These are phyloP conservation scores for Hypoxylon sp. DNA, from an alignment of 2,329 filamentous ascomycete species.

Conservation along the genomic window DNA sequence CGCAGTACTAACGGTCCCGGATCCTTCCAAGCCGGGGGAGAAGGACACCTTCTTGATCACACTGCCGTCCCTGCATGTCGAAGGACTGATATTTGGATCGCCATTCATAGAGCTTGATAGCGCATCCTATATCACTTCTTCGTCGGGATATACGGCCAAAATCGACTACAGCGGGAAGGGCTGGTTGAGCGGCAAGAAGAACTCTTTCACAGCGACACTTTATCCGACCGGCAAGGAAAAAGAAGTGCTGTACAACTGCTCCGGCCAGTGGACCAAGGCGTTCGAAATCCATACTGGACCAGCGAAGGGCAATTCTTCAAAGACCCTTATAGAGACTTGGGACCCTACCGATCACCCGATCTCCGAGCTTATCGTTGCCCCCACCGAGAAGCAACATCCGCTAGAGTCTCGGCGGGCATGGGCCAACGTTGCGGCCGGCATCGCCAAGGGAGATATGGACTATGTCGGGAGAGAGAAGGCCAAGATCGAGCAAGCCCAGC, in stretches of 20 bases:
- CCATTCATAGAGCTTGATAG: conserved; percentile 63
- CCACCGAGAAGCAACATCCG: conserved; percentile 78
- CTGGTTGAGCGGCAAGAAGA: conserved; percentile 59
- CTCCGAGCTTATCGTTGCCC: conserved; percentile 54
- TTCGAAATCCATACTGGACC: conserved; percentile 52
- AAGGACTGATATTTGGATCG: conserved; percentile 61
- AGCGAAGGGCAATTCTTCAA: conserved; percentile 49
- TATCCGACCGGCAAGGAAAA: conserved; percentile 56
- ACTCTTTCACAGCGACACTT: conserved; percentile 60
- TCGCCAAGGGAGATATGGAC: conserved; percentile 81
- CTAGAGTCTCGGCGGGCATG: conserved; percentile 86
- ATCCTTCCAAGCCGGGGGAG: conserved; percentile 50
- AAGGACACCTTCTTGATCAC: conserved; percentile 64
- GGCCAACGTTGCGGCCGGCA: conserved; percentile 79
- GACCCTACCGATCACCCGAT: conserved; percentile 51
- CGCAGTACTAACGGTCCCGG: conserved; percentile 62
- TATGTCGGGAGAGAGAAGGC: conserved; percentile 77
- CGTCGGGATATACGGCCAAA: conserved; percentile 60
- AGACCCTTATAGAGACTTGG: conserved; percentile 55
- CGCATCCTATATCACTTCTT: conserved; percentile 60
- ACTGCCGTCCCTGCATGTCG: conserved; percentile 61
- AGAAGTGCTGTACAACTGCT: conserved; percentile 54
- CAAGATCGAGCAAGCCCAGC: conserved; percentile 84
- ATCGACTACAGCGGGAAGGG: conserved; percentile 62
- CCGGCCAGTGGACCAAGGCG: conserved; percentile 60